A percentile compares a stretch with the other conserved stretches of the same genome.
These are phyloP conservation scores for Lepidium africanum DNA, from an alignment of 345 rosid species.

Conservation along the genomic window DNA sequence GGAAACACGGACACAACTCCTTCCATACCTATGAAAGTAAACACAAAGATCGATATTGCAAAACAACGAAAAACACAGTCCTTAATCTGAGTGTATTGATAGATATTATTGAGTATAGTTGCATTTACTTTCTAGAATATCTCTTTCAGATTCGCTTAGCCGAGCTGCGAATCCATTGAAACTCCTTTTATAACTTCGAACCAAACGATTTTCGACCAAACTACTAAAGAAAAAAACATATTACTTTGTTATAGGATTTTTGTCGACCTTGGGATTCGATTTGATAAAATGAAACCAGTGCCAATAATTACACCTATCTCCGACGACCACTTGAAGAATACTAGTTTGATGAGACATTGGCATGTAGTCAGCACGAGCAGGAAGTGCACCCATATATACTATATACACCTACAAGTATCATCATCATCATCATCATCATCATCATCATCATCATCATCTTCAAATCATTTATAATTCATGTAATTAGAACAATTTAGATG, in stretches of 20 bases:
- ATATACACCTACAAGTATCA: slow-evolving; percentile 30
- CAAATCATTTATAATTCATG: not conserved
- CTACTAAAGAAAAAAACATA: not conserved
- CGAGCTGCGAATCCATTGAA: slow-evolving; percentile 54
- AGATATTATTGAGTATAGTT: no score
- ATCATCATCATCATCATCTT: no score
- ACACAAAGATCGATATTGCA: not conserved
- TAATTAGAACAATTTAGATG: not conserved
- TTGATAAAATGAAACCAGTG: not conserved
- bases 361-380: slow-evolving; percentile 30
- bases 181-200: slow-evolving; percentile 44
- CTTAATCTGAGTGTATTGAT: no score
- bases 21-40: slow-evolving; percentile 30
- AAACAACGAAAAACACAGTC: not conserved
- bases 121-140: slow-evolving; percentile 33
- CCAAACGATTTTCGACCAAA: slow-evolving; percentile 31
- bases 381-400: slow-evolving; percentile 48
- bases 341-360: slow-evolving; percentile 32
- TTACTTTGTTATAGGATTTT: not conserved
- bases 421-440: not conserved
- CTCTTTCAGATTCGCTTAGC: slow-evolving; percentile 35
- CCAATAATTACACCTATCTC: slow-evolving; percentile 13
- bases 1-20: slow-evolving; percentile 56
- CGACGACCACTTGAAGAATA: slow-evolving; percentile 35
- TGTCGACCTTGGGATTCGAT: not conserved